phyloP scores from a whole-genome alignment of 73 alveolate species.

The Paramecium caudatum region DNA sequence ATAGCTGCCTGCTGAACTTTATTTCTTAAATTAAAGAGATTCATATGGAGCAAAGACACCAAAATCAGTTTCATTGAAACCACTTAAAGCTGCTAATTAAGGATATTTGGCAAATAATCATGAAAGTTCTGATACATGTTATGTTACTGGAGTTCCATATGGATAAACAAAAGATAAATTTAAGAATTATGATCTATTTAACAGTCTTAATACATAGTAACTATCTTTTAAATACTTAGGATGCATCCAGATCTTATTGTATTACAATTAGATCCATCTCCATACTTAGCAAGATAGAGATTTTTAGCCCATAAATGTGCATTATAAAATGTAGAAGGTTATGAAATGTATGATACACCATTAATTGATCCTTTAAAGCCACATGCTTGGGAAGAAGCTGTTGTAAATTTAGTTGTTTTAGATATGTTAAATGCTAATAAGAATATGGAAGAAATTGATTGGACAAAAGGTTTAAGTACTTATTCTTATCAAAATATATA shows the following conservation, averaged over 20 bases:
- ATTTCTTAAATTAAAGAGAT: conserved; percentile 72
- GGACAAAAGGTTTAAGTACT: conserved; percentile 84
- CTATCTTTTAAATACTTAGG: neutral
- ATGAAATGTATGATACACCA: conserved; percentile 60
- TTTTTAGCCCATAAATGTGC: conserved; percentile 75
- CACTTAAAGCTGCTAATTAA: conserved; percentile 64
- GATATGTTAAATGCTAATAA: conserved; percentile 89
- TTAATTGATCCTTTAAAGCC: conserved; percentile 87
- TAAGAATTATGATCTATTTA: conserved; percentile 65
- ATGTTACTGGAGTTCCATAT: conserved; percentile 72
- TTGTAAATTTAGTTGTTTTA: conserved; percentile 86
- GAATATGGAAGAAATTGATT: conserved; percentile 85
- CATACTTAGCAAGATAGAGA: conserved; percentile 76
- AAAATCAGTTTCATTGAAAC: conserved; percentile 13
- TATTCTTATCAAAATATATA: conserved; percentile 87
- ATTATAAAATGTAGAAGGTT: conserved; percentile 71
- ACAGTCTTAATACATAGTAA: conserved; percentile 41
- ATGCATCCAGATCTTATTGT: conserved; percentile 72
- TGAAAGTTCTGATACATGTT: conserved; percentile 67
- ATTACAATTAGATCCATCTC: conserved; percentile 73
- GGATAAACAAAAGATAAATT: conserved; percentile 63
- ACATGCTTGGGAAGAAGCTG: conserved; percentile 92
- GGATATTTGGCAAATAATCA: conserved; percentile 32
- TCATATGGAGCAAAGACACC: conserved; percentile 65
- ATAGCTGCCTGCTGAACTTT: conserved; percentile 70